Conservation (phyloP, 768 basidiomycete species). For the Boletus edulis region DNA sequence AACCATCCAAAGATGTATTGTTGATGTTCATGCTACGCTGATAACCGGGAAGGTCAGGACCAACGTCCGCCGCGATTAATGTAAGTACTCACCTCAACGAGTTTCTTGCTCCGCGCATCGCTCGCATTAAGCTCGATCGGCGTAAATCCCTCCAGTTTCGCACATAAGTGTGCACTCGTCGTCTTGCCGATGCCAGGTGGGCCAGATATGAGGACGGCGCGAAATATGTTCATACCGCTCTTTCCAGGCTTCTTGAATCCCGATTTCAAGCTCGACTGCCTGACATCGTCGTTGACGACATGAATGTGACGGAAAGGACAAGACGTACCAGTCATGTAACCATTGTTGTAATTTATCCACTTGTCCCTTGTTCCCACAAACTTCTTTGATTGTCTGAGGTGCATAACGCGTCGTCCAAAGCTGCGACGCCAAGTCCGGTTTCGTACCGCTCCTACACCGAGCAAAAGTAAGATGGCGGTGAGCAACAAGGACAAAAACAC, state of each 20-base stretch:
- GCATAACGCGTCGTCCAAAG: constrained; percentile 97
- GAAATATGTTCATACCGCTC: constrained; percentile 79
- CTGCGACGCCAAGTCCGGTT: constrained; percentile 54
- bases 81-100: constrained; percentile 70
- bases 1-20: constrained; percentile 87
- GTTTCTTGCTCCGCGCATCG: constrained; percentile 93
- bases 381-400: constrained; percentile 80
- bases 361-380: constrained; percentile 92
- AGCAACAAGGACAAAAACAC: too few relatives aligned
- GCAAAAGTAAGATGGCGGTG: neutral
- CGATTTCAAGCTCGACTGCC: constrained; percentile 69
- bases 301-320: neutral
- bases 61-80: neutral
- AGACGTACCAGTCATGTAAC: constrained; percentile 80
- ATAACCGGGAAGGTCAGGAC: neutral
- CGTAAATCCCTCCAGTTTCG: constrained; percentile 85
- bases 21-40: constrained; percentile 89
- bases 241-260: constrained; percentile 96
- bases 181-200: constrained; percentile 98
- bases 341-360: constrained; percentile 88
- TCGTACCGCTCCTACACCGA: constrained; percentile 18
- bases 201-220: constrained; percentile 88
- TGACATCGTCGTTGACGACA: constrained; percentile 26
- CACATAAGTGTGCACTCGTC: constrained; percentile 90
- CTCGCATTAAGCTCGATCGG: constrained; percentile 97